Base-by-base conservation (phyloP, 148 eudicot genomes). In the Silene latifolia region DNA sequence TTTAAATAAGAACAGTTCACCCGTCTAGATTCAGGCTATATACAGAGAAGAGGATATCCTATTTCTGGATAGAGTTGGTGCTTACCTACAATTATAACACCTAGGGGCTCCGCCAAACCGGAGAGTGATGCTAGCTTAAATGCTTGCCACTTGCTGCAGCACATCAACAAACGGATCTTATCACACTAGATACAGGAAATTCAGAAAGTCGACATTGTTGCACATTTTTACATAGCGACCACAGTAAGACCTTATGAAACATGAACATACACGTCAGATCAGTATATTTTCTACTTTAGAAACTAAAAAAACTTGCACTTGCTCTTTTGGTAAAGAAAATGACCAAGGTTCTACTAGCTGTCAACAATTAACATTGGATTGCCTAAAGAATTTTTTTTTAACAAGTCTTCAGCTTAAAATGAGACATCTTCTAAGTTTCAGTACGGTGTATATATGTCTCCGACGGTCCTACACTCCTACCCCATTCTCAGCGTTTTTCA, bases 71-170 rank as follows among this genome's bases (percentile, higher is more conserved):
- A 54, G 21, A 4, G 17, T 54, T 46, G 60, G 18, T 66, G n/a
- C 21, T 54, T 85, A 90, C 99, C 99, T 72, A 95, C 94, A 73
- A 95, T 69, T 76, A 95, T 87, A 68, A 95, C 99, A 80, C 99
- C 99, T 78, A 95, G 81, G 59, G 99, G 99, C 80, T 95, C 99
- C 44, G 98, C 99, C 51, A 95, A 72, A 60, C 99, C 99, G 80
- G 98, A 95, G 78, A 95, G 89, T 25, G 98, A 88, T 78, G 99
- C 99, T 82, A 92, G 78, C 81, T 95, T 95, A 84, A 95, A 95
- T 63, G 98, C 99, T 81, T 89, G 92, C 98, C 98, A 95, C 87
- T 95, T 95, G 87, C 99, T 95, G 89, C 80, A 76, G 80, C 67
- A 84, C 59, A 63, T 23, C 3, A 75, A 68, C 59, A 60, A 64